Conservation (phyloP, 1,284 basidiomycete genomes). For the Rhodofomes roseus region DNA sequence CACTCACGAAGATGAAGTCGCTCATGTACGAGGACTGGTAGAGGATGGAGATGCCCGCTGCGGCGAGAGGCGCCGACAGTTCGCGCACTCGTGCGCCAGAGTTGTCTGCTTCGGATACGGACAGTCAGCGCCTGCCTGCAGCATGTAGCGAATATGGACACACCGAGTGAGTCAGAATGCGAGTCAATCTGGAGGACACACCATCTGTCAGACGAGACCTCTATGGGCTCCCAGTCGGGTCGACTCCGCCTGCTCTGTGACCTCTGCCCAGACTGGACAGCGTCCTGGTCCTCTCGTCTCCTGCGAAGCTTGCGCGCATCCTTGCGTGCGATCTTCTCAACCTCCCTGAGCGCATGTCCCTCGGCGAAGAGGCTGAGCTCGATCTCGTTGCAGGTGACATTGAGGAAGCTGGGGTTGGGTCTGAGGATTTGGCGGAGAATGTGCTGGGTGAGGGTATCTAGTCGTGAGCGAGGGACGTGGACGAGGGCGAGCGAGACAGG, state of each 20-base stretch:
- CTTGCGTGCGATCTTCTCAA: conserved; percentile 55
- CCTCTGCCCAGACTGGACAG: background rate
- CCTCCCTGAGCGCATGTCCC: conserved; percentile 50
- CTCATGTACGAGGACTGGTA: conserved; percentile 86
- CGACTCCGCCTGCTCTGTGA: conserved; percentile 7
- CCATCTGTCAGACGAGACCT: conserved; percentile 69
- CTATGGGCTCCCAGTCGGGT: conserved; percentile 44
- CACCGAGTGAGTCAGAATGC: conserved; percentile 62
- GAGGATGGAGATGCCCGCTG: conserved; percentile 78
- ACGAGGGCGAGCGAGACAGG: conserved; percentile 68
- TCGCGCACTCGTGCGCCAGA: conserved; percentile 74
- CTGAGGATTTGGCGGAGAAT: conserved; percentile 67
- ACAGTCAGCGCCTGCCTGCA: conserved; percentile 4
- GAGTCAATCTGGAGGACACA: conserved; percentile 76
- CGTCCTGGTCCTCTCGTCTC: conserved; percentile 25
- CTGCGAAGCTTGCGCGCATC: conserved; percentile 45
- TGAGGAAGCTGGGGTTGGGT: conserved; percentile 63
- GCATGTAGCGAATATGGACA: conserved; percentile 18
- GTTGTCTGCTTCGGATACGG: conserved; percentile 40
- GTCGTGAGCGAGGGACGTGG: conserved; percentile 61
- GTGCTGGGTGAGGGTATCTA: conserved; percentile 53
- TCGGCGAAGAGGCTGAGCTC: conserved; percentile 74
- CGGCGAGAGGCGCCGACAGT: conserved; percentile 74
- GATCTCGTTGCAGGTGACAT: conserved; percentile 71
- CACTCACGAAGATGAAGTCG: conserved; percentile 76